Base-by-base conservation (phyloP, 164 flowering plant genomes). In the Stephania japonica region DNA sequence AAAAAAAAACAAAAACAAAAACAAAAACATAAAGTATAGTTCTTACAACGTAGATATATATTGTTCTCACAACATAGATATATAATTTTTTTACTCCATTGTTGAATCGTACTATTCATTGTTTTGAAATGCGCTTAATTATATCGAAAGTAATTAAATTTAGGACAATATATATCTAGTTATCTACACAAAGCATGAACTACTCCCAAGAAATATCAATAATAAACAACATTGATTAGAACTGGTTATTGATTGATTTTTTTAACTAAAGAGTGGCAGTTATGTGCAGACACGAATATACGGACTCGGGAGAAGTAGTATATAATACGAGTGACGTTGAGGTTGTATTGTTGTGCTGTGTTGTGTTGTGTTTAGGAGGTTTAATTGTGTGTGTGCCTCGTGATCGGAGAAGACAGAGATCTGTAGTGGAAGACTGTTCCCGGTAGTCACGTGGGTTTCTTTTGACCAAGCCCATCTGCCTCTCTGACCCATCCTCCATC, bases 401-500 rank as follows among this genome's bases (percentile, higher is more conserved):
- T 70, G 73, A 70, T 70, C 73, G 65, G n/a, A 70, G 73, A 70
- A 59, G 43, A 9, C 64, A 50, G 65, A 56, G 44, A 70, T 70
- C 73, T 32, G 59, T 70, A 23, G 65, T 70, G 42, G 65, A 70
- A 70, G 65, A 70, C 65, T 70, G 73, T 53, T 70, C 26, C 65
- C 65, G 43, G 32, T 11, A 32, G 13, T 70, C 73, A 70, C 73
- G 73, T 70, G 73, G 73, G 73, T 70, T 50, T 23, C 59, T 66
- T 66, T 18, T 41, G 69, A 67, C 69, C 16, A n/a, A 62, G 24
- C 65, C 65, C 68, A 65, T 32, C 68, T 67, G 44, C 21, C 43
- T 26, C 72, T 26, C 72, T 26, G 56, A 26, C 63, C 61, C 38
- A 32, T 32, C 38, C 38, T 32, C 56, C 72, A 50, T 59, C 64